These are phyloP conservation scores for Neurospora intermedia DNA, from an alignment of 495 filamentous ascomycete species.

Conservation along the genomic window DNA sequence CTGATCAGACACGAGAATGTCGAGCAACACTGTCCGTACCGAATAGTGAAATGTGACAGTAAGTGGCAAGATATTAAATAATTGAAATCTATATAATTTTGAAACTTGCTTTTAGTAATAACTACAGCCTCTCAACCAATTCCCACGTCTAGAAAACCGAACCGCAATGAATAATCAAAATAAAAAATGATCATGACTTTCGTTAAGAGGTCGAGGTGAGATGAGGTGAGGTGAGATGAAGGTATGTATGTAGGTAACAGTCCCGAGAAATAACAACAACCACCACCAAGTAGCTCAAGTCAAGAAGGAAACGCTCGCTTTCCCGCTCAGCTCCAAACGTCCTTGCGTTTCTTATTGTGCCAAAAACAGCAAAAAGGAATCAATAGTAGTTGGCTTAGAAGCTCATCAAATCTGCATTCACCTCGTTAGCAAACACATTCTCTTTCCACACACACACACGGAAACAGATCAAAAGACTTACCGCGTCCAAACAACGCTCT, in stretches of 20 bases:
- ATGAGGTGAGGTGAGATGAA: not conserved
- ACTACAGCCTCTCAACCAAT: not conserved
- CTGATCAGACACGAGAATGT: too few species aligned
- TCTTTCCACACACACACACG: not conserved
- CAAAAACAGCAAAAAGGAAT: not conserved
- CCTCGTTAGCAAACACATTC: constrained; percentile 15
- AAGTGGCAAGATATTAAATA: not conserved
- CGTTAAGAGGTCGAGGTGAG: not conserved
- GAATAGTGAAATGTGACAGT: too few species aligned
- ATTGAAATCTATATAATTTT: not conserved
- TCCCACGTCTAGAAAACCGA: not conserved
- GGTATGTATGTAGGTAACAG: not conserved
- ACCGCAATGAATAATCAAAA: not conserved
- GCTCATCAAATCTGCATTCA: constrained; percentile 53
- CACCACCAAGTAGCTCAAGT: not conserved
- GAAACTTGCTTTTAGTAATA: not conserved
- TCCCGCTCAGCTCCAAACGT: not conserved
- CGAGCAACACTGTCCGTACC: too few species aligned
- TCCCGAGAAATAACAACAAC: not conserved
- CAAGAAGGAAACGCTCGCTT: not conserved
- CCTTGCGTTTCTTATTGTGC: not conserved
- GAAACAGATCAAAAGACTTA: constrained; percentile 34
- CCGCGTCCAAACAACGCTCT: constrained; percentile 91
- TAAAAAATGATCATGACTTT: not conserved
- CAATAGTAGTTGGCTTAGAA: constrained; percentile 30